phyloP scores from a whole-genome alignment of 2,329 filamentous ascomycete species.

The Emmonsiellopsis sp. region DNA sequence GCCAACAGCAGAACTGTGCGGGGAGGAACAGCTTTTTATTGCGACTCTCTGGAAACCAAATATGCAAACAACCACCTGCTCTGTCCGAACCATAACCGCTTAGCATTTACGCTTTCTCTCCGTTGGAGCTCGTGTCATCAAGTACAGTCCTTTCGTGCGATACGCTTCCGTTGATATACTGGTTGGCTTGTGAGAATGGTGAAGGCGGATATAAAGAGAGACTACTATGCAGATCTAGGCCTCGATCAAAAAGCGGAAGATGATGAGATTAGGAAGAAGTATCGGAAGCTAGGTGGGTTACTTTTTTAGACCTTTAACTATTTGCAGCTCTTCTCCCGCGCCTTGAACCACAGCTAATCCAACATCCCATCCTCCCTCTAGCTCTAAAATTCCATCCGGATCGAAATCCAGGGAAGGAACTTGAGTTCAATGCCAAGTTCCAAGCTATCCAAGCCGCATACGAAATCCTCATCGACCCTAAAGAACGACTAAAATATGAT shows the following conservation, averaged over 20 bases:
- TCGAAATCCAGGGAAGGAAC: constrained; percentile 73
- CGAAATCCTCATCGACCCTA: constrained; percentile 59
- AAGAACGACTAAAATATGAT: constrained; percentile 54
- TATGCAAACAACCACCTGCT: too few species aligned
- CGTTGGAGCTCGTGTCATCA: too few species aligned
- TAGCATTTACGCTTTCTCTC: too few species aligned
- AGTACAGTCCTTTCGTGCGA: too few species aligned
- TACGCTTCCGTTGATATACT: background rate
- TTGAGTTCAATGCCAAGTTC: constrained; percentile 72
- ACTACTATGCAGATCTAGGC: constrained; percentile 82
- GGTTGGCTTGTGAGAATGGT: constrained; percentile 46
- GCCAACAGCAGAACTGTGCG: too few species aligned
- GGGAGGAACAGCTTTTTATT: too few species aligned
- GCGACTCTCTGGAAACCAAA: too few species aligned
- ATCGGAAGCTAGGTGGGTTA: constrained; percentile 64
- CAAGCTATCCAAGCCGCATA: constrained; percentile 80
- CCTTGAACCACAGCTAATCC: background rate
- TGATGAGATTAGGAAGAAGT: constrained; percentile 76
- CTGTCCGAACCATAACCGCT: too few species aligned
- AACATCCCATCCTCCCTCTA: constrained; percentile 23
- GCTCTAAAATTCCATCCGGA: constrained; percentile 83
- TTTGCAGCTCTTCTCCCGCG: too few species aligned
- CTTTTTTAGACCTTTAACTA: background rate
- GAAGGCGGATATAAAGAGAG: constrained; percentile 57
- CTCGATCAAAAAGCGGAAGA: constrained; percentile 58